Base-by-base conservation (phyloP, 768 basidiomycete genomes). In the Tephrocybe sp. region DNA sequence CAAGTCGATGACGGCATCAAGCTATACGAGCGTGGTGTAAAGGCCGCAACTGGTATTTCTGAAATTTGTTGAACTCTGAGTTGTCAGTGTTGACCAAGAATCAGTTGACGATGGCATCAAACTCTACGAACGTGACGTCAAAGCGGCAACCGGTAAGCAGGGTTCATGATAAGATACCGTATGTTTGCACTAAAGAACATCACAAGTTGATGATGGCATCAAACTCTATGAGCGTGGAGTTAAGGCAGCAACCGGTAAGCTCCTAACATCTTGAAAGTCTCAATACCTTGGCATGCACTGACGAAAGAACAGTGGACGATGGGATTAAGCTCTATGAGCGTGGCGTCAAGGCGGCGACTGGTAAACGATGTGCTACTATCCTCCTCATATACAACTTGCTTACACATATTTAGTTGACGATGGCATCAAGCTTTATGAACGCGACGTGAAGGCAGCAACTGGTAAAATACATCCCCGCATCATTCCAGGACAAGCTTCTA, bases 271-370 rank as follows among this genome's bases (percentile, higher is more conserved):
- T 18, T 15, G n/a, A 6, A 26, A 3, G 3, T 10, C 8, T 20
- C 17, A 9, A 28, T 17, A 36, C n/a, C 11, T 11, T 2, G 25
- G 4, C 11, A 5, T n/a, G n/a, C 1, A 7, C 25, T 38, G 10
- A 48, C 3, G 18, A 9, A 1, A 4, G 3, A 14, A 4, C 24
- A 48, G 47, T 48, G 25, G 47, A 48, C 20, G 47, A 48, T 30
- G 47, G 47, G 25, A 48, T 48, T 24, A 48, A 48, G 25, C 47
- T 48, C 37, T 48, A 48, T 25, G 47, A 48, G 11, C 47, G 47
- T 20, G 47, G 28, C 25, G 47, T 48, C 8, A 48, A 38, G 17
- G 47, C 28, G 5, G 45, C 21, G 12, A 47, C 45, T 37, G 45
- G 44, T 45, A n/a, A 23, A n/a, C 12, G 23, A 23, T 24, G 25